These are phyloP conservation scores for Paramecium pentaurelia DNA, from an alignment of 73 alveolate species.

Conservation along the genomic window DNA sequence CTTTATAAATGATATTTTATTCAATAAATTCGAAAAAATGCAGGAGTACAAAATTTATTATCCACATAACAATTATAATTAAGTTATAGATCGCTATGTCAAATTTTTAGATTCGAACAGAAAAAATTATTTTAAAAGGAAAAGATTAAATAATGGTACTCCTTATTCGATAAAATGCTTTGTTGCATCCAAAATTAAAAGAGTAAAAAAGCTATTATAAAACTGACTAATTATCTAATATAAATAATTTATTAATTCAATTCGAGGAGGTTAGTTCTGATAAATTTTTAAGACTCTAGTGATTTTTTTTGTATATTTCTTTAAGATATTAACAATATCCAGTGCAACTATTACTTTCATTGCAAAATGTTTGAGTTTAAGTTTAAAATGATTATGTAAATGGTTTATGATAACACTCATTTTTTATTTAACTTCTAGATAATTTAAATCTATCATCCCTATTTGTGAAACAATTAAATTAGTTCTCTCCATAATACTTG, in stretches of 20 bases:
- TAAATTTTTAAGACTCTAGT: background rate
- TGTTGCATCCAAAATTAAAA: constrained; percentile 17
- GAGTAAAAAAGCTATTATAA: background rate
- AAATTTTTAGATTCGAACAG: background rate
- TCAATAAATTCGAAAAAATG: constrained; percentile 26
- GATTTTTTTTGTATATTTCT: background rate
- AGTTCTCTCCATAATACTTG: background rate
- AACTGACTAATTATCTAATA: background rate
- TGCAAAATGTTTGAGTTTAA: background rate
- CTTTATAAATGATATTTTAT: background rate
- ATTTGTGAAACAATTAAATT: background rate
- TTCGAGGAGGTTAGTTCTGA: background rate
- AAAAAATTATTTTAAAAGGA: background rate
- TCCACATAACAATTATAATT: constrained; percentile 4
- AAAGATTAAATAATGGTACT: background rate
- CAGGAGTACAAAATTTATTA: background rate
- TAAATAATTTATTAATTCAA: background rate
- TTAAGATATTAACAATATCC: constrained; percentile 2
- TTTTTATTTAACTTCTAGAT: background rate
- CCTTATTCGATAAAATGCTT: constrained; percentile 6
- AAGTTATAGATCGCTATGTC: background rate
- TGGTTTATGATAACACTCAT: background rate
- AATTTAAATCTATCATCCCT: background rate
- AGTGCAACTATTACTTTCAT: background rate
- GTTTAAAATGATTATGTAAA: background rate